A percentile compares a stretch with the other conserved stretches of the same genome.
Evolutionary conservation across 2,329 filamentous ascomycete genomes (phyloP).

Genomic region (Paecilomyces formosus): DNA sequence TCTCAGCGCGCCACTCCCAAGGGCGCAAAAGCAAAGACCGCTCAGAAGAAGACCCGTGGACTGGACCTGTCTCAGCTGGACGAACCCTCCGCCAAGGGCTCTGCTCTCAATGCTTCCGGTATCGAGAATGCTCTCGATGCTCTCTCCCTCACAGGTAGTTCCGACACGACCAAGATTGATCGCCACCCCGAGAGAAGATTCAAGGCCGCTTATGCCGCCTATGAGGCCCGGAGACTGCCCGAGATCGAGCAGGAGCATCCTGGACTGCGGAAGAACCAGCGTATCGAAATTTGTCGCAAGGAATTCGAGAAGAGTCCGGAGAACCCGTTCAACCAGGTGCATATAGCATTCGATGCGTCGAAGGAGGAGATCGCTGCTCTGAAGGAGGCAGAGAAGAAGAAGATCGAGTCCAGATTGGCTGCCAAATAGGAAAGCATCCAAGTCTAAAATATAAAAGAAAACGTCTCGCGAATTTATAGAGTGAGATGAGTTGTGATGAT

Average conservation of each 20-base stretch:
- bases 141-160: conserved; percentile 57
- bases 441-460: conserved; percentile 10
- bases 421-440: conserved; percentile 9
- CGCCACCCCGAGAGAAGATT: conserved; percentile 80
- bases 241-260: conserved; percentile 83
- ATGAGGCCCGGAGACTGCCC: conserved; percentile 68
- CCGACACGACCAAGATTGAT: conserved; percentile 64
- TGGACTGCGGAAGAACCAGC: conserved; percentile 74
- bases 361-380: conserved; percentile 68
- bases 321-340: conserved; percentile 89
- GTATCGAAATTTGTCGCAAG: conserved; percentile 74
- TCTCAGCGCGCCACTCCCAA: conserved; percentile 55
- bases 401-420: conserved; percentile 63
- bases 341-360: conserved; percentile 65
- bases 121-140: conserved; percentile 94
- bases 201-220: conserved; percentile 77
- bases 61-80: conserved; percentile 73
- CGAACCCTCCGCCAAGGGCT: conserved; percentile 43
- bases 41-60: conserved; percentile 53
- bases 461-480: background rate
- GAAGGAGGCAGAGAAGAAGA: conserved; percentile 58
- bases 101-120: conserved; percentile 70
- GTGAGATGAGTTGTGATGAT: background rate
- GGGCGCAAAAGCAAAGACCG: conserved; percentile 44
- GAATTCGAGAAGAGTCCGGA: conserved; percentile 94